Evolutionary conservation across 345 rosid genomes (phyloP), one percentile per base, ranked within the genome.

Genomic region (Gynandropsis gynandra): DNA sequence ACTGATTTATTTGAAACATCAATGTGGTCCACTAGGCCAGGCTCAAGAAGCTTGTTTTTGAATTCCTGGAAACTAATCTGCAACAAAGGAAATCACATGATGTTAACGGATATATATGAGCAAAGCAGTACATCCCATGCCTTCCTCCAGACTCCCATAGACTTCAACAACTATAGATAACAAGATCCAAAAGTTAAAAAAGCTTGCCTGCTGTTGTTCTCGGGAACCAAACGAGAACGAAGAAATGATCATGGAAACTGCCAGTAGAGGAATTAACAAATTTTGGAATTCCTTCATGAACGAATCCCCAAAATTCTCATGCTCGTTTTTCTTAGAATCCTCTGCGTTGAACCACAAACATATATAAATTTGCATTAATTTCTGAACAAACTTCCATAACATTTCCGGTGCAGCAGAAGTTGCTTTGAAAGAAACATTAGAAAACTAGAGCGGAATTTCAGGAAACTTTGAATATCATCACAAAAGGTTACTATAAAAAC

Each of bases 51-150:
- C 80, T 83, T 82, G 76, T 88, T 87, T 51, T 81, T 85, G 77
- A 87, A 87, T 74, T 87, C 98, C 58, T 92, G 98, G 77, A 92
- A 92, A 53, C 95, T 87, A 65, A 92, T 85, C 98, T 92, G 88
- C 42, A 60, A 63, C 16, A 33, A 16, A 1, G 46, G 1, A 39
- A 27, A 57, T 9, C 31, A 42, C 16, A 2, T 36, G 32, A 21
- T 42, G 42, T 64, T 56, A 65, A 38, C 12, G 20, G 21, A 21
- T 10, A 43, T 34, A 49, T 20, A 43, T 9, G 5, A 46, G 21
- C 17, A 59, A 10, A 9, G 16, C 36, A 33, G 36, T 11, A 9
- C 13, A 36, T 36, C 40, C 2, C n/a, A 36, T 36, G 40, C 11
- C 14, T 14, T 13, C 7, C 35, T 19, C 27, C 3, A 0, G 7